Evolutionary conservation across 805 yeast genomes (phyloP).

Genomic region (Nadsonia fulvescens): DNA sequence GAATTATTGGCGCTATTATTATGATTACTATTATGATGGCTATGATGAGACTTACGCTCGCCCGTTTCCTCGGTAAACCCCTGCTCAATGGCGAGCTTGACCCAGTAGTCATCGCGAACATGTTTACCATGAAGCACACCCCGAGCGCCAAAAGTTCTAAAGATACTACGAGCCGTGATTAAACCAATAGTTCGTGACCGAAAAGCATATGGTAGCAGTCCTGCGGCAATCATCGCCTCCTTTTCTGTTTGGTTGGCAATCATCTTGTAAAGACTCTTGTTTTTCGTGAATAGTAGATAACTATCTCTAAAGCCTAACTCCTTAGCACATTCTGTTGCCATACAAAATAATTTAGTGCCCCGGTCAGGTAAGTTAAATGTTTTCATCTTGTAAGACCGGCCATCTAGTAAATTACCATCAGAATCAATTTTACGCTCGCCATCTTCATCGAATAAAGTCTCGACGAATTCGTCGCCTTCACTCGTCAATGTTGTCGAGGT

Average conservation of each 20-base stretch:
- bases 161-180: conserved; percentile 28
- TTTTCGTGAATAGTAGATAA: conserved; percentile 30
- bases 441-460: conserved; percentile 19
- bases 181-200: conserved; percentile 19
- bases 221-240: conserved; percentile 19
- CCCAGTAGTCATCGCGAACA: conserved; percentile 41
- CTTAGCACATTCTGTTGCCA: conserved; percentile 26
- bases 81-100: conserved; percentile 23
- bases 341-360: conserved; percentile 22
- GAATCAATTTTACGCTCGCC: conserved; percentile 29
- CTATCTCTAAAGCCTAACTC: conserved; percentile 29
- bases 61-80: conserved; percentile 23
- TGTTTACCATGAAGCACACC: conserved; percentile 29
- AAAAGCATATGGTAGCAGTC: conserved; percentile 16
- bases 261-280: conserved; percentile 22
- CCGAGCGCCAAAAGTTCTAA: conserved; percentile 33
- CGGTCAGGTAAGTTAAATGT: conserved; percentile 24
- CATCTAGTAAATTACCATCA: conserved; percentile 23
- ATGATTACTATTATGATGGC: conserved; percentile 4
- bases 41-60: conserved; percentile 4
- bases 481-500: conserved; percentile 8
- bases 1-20: conserved; percentile 2
- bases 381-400: conserved; percentile 22
- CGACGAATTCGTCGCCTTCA: conserved; percentile 19
- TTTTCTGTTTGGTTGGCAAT: conserved; percentile 22